Conservation (phyloP, 2,329 filamentous ascomycete species). For the Pestalotiopsis sp. region DNA sequence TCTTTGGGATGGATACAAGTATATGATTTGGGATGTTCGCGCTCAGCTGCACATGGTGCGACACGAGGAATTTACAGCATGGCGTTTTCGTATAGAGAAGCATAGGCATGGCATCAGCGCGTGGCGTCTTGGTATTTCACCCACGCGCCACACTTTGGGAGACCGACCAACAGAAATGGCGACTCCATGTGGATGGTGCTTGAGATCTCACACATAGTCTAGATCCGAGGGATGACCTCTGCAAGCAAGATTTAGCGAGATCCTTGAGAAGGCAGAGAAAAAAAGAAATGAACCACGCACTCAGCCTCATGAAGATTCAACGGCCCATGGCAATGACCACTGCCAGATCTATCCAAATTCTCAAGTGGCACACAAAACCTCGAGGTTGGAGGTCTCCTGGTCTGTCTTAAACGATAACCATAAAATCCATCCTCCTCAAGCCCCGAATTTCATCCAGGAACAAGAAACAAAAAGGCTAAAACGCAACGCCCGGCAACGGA, state of each 20-base stretch:
- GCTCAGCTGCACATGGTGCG: neutral
- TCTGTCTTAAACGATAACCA: too few species aligned
- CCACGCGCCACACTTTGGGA: neutral
- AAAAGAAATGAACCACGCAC: neutral
- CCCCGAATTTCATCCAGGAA: too few species aligned
- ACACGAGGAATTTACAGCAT: slow-evolving; percentile 5
- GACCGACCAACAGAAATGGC: neutral
- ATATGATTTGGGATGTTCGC: neutral
- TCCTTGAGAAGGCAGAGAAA: neutral
- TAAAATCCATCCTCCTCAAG: too few species aligned
- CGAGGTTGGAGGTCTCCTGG: too few species aligned
- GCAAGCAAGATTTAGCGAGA: neutral
- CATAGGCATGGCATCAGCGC: neutral
- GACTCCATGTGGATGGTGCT: neutral
- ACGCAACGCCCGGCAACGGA: too few species aligned
- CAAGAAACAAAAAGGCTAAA: too few species aligned
- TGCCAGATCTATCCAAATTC: too few species aligned
- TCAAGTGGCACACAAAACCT: too few species aligned
- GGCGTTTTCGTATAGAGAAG: slow-evolving; percentile 6
- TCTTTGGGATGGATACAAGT: neutral
- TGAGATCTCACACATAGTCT: neutral
- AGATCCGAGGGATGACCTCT: neutral
- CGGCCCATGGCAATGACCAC: too few species aligned
- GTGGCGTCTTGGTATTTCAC: neutral
- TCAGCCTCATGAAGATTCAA: too few species aligned